A percentile compares a stretch with the other conserved stretches of the same genome.
phyloP scores from a whole-genome alignment of 805 yeast genomes.

The Tetrapisispora arboricola region DNA sequence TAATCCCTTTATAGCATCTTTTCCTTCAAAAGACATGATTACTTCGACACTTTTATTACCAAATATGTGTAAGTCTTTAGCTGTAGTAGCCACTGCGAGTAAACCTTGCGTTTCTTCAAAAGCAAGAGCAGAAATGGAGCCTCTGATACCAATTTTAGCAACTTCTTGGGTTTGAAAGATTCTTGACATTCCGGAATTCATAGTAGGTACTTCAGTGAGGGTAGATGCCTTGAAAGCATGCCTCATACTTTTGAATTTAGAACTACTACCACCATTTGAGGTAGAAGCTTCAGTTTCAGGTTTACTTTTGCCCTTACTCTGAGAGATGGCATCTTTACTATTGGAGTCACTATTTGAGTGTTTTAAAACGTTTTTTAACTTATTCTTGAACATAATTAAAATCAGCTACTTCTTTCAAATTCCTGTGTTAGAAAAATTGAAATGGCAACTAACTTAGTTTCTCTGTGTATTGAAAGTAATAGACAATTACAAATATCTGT shows the following conservation, averaged over 20 bases:
- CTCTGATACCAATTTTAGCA: conserved; percentile 47
- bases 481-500: no score
- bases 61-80: conserved; percentile 62
- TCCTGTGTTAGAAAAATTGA: no score
- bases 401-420: no score
- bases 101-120: conserved; percentile 85
- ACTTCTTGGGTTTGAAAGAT: conserved; percentile 27
- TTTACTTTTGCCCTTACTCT: neutral
- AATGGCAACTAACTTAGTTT: no score
- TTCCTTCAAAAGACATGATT: conserved; percentile 43
- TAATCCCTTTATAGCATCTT: conserved; percentile 43
- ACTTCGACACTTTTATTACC: conserved; percentile 79
- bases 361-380: conserved; percentile 1
- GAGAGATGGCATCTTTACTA: neutral
- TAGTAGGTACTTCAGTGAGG: conserved; percentile 9
- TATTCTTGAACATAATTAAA: conserved; percentile 2
- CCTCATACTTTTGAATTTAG: conserved; percentile 2
- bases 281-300: neutral
- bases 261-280: neutral
- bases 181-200: conserved; percentile 22
- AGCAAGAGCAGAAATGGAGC: conserved; percentile 56
- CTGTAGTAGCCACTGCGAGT: conserved; percentile 66
- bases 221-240: conserved; percentile 2
- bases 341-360: neutral
- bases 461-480: no score